Percentiles rank a stretch among this genome's conserved stretches.
phyloP scores from a whole-genome alignment of 176 grass and related monocot species.

The Guadua angustifolia region DNA sequence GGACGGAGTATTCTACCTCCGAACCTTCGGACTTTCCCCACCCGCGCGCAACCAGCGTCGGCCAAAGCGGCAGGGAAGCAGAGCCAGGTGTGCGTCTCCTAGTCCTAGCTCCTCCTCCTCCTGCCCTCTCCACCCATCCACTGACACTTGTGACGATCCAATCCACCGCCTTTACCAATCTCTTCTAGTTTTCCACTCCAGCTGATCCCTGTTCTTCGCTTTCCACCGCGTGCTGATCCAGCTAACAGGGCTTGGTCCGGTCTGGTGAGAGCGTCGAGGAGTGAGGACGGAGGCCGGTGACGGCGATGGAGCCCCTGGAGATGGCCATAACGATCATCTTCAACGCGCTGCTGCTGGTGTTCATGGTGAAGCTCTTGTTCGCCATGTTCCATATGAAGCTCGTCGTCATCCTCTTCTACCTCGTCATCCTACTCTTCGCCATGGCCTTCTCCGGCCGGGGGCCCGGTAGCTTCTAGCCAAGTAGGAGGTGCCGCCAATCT shows the following conservation, averaged over 20 bases:
- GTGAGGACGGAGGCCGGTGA: neutral
- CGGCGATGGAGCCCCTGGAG: constrained; percentile 63
- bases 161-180: constrained; percentile 28
- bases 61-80: neutral
- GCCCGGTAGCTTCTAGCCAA: constrained; percentile 46
- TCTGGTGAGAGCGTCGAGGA: neutral
- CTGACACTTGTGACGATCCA: neutral
- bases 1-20: no score
- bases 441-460: constrained; percentile 61
- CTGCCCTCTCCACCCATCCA: neutral
- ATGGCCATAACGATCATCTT: constrained; percentile 58
- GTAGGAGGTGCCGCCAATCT: constrained; percentile 16
- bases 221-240: neutral
- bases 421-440: constrained; percentile 68
- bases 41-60: constrained; percentile 30
- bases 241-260: neutral
- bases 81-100: constrained; percentile 42
- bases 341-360: constrained; percentile 70
- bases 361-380: constrained; percentile 84
- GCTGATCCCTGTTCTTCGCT: neutral
- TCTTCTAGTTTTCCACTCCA: no score
- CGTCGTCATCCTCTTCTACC: constrained; percentile 62
- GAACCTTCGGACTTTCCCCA: constrained; percentile 15
- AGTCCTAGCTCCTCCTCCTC: neutral
- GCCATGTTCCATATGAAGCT: constrained; percentile 75